Evolutionary conservation across 805 yeast species (phyloP), one percentile per base, ranked within the genome.

Genomic region (Candida stauntonica): DNA sequence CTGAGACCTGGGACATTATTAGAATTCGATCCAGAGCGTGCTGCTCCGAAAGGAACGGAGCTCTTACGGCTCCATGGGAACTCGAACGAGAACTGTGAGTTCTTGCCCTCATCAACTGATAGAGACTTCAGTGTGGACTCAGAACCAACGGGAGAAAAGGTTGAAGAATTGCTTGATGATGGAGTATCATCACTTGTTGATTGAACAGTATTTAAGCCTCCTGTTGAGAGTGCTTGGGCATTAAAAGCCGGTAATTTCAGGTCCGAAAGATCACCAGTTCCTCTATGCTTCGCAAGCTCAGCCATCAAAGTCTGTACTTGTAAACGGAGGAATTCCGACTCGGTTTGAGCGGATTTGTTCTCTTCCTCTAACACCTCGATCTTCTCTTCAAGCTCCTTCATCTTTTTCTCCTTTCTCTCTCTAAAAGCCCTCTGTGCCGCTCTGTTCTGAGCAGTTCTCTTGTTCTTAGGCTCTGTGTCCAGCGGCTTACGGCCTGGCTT

Each of bases 371-470:
- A 70, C 48, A 66, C 60, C 35, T 70, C 62, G 12, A 91, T 95
- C 50, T 85, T 80, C 33, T 78, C 79, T 58, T 89, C 96, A 45
- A 91, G 69, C 47, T 87, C 95, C 55, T 78, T 76, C 79, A 93
- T 75, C 55, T 85, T 86, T 35, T 72, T 72, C 61, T 91, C 98
- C 60, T 91, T 91, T 44, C 98, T 76, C 63, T 93, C 98, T 41
- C 98, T 71, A 63, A 87, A 91, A 6, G 98, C 98, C 39, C 98
- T 71, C 63, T 93, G 99, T n/a, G 98, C 98, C 3, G 97, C 97
- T 53, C 98, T 74, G 61, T 93, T 91, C 64, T 93, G 98, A 3
- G 97, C 97, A 13, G 95, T 87, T 51, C 99, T 72, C 68, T 86
- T 91, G 54, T 78, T 79, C 57, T 83, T 87, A 7, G 94, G 89